Conservation (phyloP, 768 basidiomycete genomes). For the Lentinus tigrinus region DNA sequence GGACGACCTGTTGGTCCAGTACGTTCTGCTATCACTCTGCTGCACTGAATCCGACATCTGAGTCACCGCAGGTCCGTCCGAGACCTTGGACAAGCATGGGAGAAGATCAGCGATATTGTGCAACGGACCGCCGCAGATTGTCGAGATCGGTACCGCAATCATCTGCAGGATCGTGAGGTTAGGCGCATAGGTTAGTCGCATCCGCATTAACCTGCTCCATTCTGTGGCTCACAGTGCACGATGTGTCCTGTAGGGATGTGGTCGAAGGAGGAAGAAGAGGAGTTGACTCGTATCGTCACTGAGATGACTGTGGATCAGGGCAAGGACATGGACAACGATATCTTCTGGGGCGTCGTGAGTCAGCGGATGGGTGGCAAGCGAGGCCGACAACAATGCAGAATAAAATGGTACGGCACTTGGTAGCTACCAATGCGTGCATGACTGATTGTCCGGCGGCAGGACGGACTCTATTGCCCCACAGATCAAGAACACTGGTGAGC, state of each 20-base stretch:
- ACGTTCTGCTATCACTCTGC: conserved; percentile 23
- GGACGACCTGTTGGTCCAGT: conserved; percentile 65
- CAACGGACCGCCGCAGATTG: conserved; percentile 80
- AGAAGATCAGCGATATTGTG: conserved; percentile 67
- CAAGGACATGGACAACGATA: conserved; percentile 70
- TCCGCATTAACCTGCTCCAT: not conserved
- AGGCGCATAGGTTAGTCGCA: conserved; percentile 51
- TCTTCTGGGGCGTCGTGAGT: conserved; percentile 81
- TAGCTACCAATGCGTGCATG: not conserved
- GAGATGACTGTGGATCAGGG: conserved; percentile 73
- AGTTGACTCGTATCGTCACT: conserved; percentile 71
- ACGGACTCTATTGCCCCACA: conserved; percentile 73
- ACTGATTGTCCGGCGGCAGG: conserved; percentile 39
- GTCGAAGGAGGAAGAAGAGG: conserved; percentile 78
- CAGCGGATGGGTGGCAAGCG: conserved; percentile 75
- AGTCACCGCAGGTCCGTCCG: conserved; percentile 55
- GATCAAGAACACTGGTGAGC: conserved; percentile 69
- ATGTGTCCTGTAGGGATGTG: conserved; percentile 53
- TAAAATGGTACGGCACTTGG: conserved; percentile 64
- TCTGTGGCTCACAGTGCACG: not conserved
- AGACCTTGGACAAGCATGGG: conserved; percentile 77
- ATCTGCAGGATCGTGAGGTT: conserved; percentile 65
- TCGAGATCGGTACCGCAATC: conserved; percentile 83
- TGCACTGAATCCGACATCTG: not conserved
- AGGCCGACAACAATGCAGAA: conserved; percentile 81